Evolutionary conservation across 768 basidiomycete species (phyloP).

Genomic region (Hypholoma sublateritium): DNA sequence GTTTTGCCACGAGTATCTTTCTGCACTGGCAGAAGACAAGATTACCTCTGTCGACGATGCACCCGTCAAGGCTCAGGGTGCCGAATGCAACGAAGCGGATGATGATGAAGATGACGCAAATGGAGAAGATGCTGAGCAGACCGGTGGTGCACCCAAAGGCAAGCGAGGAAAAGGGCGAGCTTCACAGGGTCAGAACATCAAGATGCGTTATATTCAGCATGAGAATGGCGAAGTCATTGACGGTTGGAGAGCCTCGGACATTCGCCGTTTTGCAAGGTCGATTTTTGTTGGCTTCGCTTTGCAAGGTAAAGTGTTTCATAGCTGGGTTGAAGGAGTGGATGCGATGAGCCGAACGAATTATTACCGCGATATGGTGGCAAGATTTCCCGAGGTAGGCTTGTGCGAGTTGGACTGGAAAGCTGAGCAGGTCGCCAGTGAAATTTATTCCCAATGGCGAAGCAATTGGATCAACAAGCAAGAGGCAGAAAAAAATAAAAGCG

Average conservation of each 20-base stretch:
- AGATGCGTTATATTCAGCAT: constrained; percentile 9
- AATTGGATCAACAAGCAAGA: constrained; percentile 4
- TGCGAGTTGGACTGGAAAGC: constrained; percentile 16
- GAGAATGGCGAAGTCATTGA: constrained; percentile 8
- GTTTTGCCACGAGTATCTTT: constrained; percentile 11
- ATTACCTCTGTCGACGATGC: constrained; percentile 9
- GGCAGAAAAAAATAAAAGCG: constrained; percentile 5
- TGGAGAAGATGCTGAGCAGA: constrained; percentile 6
- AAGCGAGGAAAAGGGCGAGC: constrained; percentile 9
- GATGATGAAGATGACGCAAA: constrained; percentile 4
- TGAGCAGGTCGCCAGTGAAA: constrained; percentile 11
- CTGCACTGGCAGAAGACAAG: constrained; percentile 12
- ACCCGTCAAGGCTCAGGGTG: constrained; percentile 10
- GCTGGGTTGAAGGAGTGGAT: constrained; percentile 10
- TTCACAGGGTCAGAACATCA: constrained; percentile 7
- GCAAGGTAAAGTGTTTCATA: constrained; percentile 4
- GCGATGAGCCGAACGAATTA: constrained; percentile 2
- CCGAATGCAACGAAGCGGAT: constrained; percentile 6
- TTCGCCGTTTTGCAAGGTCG: constrained; percentile 5
- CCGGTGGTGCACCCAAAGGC: constrained; percentile 3
- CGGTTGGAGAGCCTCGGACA: constrained; percentile 7
- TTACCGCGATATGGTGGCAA: constrained; percentile 8
- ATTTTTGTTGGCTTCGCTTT: constrained; percentile 14
- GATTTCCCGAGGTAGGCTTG: constrained; percentile 9
- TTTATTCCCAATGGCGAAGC: constrained; percentile 7